Conservation (phyloP, 352 stramenopile species). For the Saprolegnia diclina region DNA sequence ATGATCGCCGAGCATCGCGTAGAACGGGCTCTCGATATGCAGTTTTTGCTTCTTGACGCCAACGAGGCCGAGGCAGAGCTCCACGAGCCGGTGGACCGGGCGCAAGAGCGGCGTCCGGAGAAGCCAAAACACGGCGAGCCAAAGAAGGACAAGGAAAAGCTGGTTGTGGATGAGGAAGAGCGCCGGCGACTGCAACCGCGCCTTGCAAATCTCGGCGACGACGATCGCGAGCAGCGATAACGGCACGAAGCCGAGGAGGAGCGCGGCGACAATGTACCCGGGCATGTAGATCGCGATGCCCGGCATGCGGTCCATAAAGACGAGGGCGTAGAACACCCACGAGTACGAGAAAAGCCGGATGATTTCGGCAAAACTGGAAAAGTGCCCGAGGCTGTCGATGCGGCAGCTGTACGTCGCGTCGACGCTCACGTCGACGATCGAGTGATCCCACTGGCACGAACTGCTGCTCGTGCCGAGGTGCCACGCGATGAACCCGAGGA, state of each 20-base stretch:
- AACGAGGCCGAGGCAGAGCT: not conserved
- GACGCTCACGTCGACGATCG: not conserved
- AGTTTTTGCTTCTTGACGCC: slow-evolving; percentile 1
- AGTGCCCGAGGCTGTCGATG: not conserved
- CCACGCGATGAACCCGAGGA: slow-evolving; percentile 5
- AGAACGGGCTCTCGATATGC: not conserved
- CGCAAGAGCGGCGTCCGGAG: not conserved
- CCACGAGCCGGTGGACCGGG: not conserved
- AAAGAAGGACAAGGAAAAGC: slow-evolving; percentile 2
- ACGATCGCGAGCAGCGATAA: not conserved
- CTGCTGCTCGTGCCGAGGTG: not conserved
- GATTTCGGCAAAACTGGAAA: not conserved
- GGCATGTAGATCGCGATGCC: slow-evolving; percentile 11
- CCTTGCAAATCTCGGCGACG: not conserved
- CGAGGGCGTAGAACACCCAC: slow-evolving; percentile 10
- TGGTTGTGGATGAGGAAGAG: slow-evolving; percentile 11
- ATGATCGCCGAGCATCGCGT: slow-evolving; percentile 6
- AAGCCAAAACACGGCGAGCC: not conserved
- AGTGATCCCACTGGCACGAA: not conserved
- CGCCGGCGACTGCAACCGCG: not conserved
- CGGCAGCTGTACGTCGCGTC: not conserved
- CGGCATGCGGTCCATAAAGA: slow-evolving; percentile 3
- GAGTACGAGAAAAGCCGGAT: slow-evolving; percentile 4
- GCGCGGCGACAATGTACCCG: not conserved
- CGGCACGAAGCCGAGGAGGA: slow-evolving; percentile 1